Conservation (phyloP, 768 basidiomycete genomes). For the Lyophyllum shimeji region DNA sequence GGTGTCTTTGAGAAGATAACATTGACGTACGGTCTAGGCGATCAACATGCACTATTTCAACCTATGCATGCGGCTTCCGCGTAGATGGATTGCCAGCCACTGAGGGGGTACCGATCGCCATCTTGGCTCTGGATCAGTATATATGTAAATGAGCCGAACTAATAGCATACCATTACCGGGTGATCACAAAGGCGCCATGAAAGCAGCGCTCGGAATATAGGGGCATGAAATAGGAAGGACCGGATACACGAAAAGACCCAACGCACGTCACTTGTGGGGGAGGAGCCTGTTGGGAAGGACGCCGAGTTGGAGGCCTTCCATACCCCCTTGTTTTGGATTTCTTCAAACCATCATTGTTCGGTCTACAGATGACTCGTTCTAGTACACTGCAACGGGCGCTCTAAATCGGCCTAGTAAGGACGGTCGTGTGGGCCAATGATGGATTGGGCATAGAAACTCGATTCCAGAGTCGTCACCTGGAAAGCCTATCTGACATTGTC, state of each 20-base stretch:
- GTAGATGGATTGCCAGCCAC: constrained; percentile 2
- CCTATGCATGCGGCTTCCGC: constrained; percentile 40
- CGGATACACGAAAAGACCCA: neutral
- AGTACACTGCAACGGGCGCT: too few relatives aligned
- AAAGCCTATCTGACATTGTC: too few relatives aligned
- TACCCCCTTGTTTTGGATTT: too few relatives aligned
- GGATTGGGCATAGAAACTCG: too few relatives aligned
- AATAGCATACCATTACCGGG: neutral
- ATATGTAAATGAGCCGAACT: neutral
- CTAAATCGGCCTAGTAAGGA: too few relatives aligned
- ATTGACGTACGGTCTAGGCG: constrained; percentile 80
- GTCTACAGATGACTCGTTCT: neutral
- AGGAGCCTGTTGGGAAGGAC: too few relatives aligned
- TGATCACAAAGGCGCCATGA: neutral
- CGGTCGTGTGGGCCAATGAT: too few relatives aligned
- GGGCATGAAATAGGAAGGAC: neutral
- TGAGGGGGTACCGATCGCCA: neutral
- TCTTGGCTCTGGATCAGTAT: neutral
- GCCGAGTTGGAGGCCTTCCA: neutral
- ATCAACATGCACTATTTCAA: constrained; percentile 70
- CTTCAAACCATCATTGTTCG: too few relatives aligned
- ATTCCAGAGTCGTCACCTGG: too few relatives aligned
- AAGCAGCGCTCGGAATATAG: neutral
- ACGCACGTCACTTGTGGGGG: neutral
- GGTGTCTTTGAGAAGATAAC: constrained; percentile 70